phyloP scores from a whole-genome alignment of 257 asterid species.

The Solanum microdontum region DNA sequence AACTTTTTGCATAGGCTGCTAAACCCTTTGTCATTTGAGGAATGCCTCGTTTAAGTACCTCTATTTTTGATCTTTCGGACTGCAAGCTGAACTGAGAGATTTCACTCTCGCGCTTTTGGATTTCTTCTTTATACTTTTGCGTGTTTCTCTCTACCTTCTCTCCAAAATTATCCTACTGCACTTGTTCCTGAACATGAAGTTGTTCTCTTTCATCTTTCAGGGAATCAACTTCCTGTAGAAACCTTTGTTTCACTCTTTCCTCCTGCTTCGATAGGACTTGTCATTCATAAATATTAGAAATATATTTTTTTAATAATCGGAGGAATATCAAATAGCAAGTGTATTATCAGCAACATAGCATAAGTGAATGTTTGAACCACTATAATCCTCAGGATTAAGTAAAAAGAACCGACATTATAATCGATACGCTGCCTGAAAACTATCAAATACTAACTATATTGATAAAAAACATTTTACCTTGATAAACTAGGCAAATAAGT shows the following conservation, averaged over 20 bases:
- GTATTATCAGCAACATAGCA: not conserved
- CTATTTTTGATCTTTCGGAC: conserved; percentile 36
- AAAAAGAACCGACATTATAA: not conserved
- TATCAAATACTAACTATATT: not conserved
- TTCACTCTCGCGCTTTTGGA: conserved; percentile 30
- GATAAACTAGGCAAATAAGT: not conserved
- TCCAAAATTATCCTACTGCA: conserved; percentile 29
- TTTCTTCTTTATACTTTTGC: conserved; percentile 23
- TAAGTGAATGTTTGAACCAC: not conserved
- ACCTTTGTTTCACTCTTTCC: conserved; percentile 36
- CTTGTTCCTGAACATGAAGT: conserved; percentile 16
- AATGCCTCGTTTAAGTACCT: conserved; percentile 28
- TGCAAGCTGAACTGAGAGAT: conserved; percentile 35
- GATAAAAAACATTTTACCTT: not conserved
- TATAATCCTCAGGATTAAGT: not conserved
- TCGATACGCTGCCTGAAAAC: not conserved
- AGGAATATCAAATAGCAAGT: not conserved
- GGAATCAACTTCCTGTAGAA: conserved; percentile 5
- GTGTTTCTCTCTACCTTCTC: conserved; percentile 25
- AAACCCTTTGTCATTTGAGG: conserved; percentile 27
- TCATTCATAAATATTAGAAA: not conserved
- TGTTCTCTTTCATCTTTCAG: conserved; percentile 27
- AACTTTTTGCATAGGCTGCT: conserved; percentile 34
- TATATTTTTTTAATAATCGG: not conserved
- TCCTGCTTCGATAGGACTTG: conserved; percentile 53